phyloP scores from a whole-genome alignment of 2,329 filamentous ascomycete genomes.

The Chaetomium sp. region DNA sequence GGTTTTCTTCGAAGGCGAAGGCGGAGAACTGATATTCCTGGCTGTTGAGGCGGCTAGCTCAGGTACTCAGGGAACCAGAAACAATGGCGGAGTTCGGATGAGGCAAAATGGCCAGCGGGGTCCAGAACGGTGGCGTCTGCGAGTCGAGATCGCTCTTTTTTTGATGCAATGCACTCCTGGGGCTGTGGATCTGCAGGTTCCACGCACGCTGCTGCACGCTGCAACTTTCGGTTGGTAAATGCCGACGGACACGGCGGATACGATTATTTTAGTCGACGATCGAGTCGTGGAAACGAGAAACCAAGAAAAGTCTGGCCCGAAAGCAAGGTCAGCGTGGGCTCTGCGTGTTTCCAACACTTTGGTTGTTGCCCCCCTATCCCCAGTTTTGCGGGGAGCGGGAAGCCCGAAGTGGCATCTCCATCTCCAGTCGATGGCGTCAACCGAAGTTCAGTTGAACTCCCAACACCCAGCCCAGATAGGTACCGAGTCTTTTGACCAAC shows the following conservation, averaged over 20 bases:
- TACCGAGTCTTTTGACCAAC: neutral
- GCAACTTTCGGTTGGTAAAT: constrained; percentile 15
- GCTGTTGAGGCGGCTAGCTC: neutral
- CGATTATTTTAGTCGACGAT: constrained; percentile 10
- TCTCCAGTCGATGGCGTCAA: constrained; percentile 4
- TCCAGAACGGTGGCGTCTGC: constrained; percentile 30
- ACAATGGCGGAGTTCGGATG: constrained; percentile 17
- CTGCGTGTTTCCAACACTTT: constrained; percentile 12
- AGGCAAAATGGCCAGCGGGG: constrained; percentile 23
- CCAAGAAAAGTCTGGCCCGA: constrained; percentile 12
- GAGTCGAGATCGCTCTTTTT: constrained; percentile 35
- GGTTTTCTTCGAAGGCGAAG: constrained; percentile 11
- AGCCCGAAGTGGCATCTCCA: neutral
- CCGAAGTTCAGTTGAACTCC: neutral
- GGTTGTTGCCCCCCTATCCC: neutral
- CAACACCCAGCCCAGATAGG: too few species aligned
- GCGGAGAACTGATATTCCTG: constrained; percentile 16
- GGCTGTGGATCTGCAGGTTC: constrained; percentile 24
- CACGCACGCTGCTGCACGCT: constrained; percentile 14
- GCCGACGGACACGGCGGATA: constrained; percentile 20
- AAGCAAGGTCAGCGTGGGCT: constrained; percentile 16
- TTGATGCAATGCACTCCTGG: constrained; percentile 28
- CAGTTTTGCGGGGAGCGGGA: constrained; percentile 13
- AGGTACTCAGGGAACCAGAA: constrained; percentile 7
- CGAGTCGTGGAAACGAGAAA: neutral